A percentile compares a stretch with the other conserved stretches of the same genome.
Conservation (phyloP, 2,329 filamentous ascomycete species). For the Trichoderma brevicompactum region DNA sequence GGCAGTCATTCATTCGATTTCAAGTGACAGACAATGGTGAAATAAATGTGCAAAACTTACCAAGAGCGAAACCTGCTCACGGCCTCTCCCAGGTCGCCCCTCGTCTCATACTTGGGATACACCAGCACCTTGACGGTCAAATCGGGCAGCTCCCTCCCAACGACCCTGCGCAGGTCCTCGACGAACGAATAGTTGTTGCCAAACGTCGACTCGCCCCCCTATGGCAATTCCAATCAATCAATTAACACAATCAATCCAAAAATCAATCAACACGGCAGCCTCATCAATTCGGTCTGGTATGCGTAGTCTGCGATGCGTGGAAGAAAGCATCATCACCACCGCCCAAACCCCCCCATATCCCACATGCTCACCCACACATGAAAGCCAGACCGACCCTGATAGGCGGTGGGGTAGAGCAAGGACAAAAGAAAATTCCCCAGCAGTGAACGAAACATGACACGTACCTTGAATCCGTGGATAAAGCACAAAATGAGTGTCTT, state of each 20-base stretch:
- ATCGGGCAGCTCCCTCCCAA: constrained; percentile 69
- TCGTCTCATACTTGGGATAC: constrained; percentile 84
- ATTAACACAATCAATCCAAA: not conserved
- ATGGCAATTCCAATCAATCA: not conserved
- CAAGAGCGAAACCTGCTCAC: constrained; percentile 77
- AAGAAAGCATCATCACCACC: not conserved
- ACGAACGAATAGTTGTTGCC: constrained; percentile 68
- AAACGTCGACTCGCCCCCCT: constrained; percentile 81
- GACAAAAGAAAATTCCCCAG: not conserved
- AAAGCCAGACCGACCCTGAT: not conserved
- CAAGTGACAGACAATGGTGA: not conserved
- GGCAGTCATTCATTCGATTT: too few species aligned
- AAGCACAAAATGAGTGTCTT: constrained; percentile 82
- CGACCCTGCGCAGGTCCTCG: constrained; percentile 67
- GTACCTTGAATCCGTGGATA: constrained; percentile 84
- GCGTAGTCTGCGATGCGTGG: too few species aligned
- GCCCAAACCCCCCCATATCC: not conserved
- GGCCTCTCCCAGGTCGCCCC: constrained; percentile 72
- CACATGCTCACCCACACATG: not conserved
- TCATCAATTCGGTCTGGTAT: too few species aligned
- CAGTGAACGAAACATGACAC: constrained; percentile 8
- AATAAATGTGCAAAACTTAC: constrained; percentile 45
- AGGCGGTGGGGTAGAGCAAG: not conserved
- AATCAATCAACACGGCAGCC: too few species aligned
- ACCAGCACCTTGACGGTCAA: constrained; percentile 68